Evolutionary conservation across 495 filamentous ascomycete species (phyloP).

Genomic region (Penicillium cinerascens): DNA sequence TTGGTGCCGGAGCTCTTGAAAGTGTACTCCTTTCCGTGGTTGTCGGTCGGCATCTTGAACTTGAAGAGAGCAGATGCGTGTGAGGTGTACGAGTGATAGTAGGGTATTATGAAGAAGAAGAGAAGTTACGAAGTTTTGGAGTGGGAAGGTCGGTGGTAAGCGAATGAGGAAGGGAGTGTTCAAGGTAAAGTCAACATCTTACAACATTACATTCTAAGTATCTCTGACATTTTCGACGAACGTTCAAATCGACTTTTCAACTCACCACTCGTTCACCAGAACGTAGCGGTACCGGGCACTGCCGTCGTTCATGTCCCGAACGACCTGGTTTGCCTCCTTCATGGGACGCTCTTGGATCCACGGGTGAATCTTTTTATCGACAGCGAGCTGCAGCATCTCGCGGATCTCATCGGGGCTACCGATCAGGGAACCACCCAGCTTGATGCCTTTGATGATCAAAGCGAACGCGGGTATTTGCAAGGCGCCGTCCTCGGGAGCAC

Average conservation of each 20-base stretch:
- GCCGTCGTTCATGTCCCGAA: conserved; percentile 65
- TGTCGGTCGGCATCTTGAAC: conserved; percentile 13
- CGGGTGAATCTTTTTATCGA: conserved; percentile 63
- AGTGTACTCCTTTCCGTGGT: conserved; percentile 16
- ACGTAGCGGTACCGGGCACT: conserved; percentile 74
- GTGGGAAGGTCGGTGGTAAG: not conserved
- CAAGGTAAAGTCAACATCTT: not conserved
- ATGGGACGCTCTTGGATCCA: conserved; percentile 70
- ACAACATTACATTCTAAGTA: not conserved
- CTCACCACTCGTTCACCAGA: conserved; percentile 55
- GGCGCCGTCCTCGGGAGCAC: conserved; percentile 62
- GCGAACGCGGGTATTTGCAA: conserved; percentile 58
- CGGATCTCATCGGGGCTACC: conserved; percentile 69
- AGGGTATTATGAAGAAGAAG: not conserved
- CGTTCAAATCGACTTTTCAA: not conserved
- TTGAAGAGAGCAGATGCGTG: no score
- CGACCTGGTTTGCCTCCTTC: conserved; percentile 68
- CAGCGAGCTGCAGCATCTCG: conserved; percentile 78
- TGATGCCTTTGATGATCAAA: conserved; percentile 57
- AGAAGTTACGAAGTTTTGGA: not conserved
- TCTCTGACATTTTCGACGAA: not conserved
- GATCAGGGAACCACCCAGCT: conserved; percentile 68
- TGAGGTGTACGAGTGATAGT: not conserved
- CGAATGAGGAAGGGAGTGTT: not conserved
- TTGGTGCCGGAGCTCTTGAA: conserved; percentile 36